Conservation (phyloP, 441 rosid species). For the Monsonia emarginata region DNA sequence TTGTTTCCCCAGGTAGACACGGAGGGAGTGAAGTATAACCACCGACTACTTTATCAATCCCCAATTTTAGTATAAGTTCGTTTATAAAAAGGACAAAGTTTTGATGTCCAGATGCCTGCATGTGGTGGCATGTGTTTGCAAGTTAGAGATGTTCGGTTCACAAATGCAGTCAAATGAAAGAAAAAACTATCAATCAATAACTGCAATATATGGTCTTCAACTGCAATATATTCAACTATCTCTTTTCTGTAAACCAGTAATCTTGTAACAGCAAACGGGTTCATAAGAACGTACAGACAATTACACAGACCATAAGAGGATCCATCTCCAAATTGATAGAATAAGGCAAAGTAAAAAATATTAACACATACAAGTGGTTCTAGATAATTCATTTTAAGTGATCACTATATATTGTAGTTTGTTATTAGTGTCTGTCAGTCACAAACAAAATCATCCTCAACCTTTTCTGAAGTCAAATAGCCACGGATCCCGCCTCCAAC, state of each 20-base stretch:
- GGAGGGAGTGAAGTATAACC: slow-evolving; percentile 21
- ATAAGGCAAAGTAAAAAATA: not conserved
- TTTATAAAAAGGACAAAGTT: slow-evolving; percentile 59
- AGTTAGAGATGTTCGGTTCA: slow-evolving; percentile 7
- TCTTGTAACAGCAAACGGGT: too few species aligned
- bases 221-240: not conserved
- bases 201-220: not conserved
- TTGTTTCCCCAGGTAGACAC: slow-evolving; percentile 21
- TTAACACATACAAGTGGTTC: not conserved
- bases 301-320: not conserved
- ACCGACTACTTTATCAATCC: slow-evolving; percentile 43
- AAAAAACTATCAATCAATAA: not conserved
- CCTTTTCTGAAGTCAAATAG: not conserved
- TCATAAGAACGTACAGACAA: not conserved
- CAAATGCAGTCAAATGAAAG: slow-evolving; percentile 8
- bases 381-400: not conserved
- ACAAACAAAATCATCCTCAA: not conserved
- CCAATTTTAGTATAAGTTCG: slow-evolving; percentile 54
- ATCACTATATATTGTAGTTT: not conserved
- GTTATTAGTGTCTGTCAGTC: not conserved
- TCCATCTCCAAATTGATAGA: not conserved
- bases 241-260: too few species aligned
- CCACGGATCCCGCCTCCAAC: too few species aligned
- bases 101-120: slow-evolving; percentile 49
- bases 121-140: slow-evolving; percentile 18